phyloP scores from a whole-genome alignment of 1,284 basidiomycete genomes.

The Ganoderma leucocontextum region DNA sequence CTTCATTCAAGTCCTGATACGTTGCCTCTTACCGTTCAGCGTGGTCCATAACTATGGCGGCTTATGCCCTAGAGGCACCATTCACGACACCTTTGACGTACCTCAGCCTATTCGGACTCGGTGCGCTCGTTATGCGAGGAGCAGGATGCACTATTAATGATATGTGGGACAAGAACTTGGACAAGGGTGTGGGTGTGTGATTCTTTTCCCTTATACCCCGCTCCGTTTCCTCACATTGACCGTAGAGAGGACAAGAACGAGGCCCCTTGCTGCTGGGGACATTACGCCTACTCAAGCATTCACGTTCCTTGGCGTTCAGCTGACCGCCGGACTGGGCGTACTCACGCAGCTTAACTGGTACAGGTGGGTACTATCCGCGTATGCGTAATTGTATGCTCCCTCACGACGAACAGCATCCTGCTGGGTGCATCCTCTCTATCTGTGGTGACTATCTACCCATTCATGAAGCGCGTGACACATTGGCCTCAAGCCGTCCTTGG shows the following conservation, averaged over 20 bases:
- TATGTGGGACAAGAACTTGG: slow-evolving; percentile 96
- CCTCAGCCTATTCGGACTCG: slow-evolving; percentile 86
- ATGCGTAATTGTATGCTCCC: background rate
- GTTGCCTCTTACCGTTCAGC: slow-evolving; percentile 55
- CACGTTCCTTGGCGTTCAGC: slow-evolving; percentile 85
- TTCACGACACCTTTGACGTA: slow-evolving; percentile 77
- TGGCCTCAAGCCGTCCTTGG: slow-evolving; percentile 97
- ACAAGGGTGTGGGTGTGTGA: slow-evolving; percentile 87
- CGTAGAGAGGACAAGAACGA: slow-evolving; percentile 70
- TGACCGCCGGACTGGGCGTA: slow-evolving; percentile 88
- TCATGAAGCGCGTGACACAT: slow-evolving; percentile 98
- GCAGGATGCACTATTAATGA: slow-evolving; percentile 99
- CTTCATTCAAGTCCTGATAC: background rate
- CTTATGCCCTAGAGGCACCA: slow-evolving; percentile 77
- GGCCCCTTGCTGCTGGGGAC: slow-evolving; percentile 86
- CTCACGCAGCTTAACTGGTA: slow-evolving; percentile 95
- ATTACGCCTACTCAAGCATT: slow-evolving; percentile 83
- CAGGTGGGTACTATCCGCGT: slow-evolving; percentile 63
- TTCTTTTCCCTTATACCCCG: background rate
- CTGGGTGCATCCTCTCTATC: slow-evolving; percentile 92
- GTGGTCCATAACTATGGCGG: slow-evolving; percentile 96
- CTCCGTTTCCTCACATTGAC: slow-evolving; percentile 26
- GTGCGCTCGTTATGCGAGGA: slow-evolving; percentile 95
- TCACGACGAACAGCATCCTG: slow-evolving; percentile 68
- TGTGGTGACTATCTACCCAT: slow-evolving; percentile 89